These are phyloP conservation scores for Penicillium arizonense DNA, from an alignment of 495 filamentous ascomycete genomes.

Conservation along the genomic window DNA sequence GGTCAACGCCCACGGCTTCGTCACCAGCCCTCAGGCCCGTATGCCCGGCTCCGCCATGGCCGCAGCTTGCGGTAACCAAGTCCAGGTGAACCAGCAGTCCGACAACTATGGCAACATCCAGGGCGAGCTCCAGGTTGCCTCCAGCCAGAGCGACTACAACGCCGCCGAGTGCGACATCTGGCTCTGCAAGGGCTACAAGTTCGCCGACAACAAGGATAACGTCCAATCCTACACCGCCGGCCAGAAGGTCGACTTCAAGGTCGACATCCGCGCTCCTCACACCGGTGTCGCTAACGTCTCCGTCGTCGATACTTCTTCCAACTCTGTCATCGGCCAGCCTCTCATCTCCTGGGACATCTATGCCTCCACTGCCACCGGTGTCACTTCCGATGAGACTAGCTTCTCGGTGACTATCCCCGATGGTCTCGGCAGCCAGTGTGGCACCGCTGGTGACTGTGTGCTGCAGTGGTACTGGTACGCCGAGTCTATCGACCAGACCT, in stretches of 20 bases:
- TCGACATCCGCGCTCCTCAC: conserved; percentile 63
- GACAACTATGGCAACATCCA: conserved; percentile 71
- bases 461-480: conserved; percentile 74
- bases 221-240: conserved; percentile 61
- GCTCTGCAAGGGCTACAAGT: conserved; percentile 73
- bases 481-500: conserved; percentile 63
- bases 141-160: conserved; percentile 56
- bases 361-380: conserved; percentile 44
- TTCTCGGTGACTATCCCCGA: conserved; percentile 67
- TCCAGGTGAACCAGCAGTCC: conserved; percentile 56
- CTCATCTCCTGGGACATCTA: conserved; percentile 59
- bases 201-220: conserved; percentile 65
- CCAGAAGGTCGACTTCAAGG: conserved; percentile 56
- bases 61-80: conserved; percentile 60
- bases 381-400: conserved; percentile 57
- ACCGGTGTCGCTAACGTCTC: conserved; percentile 67
- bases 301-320: conserved; percentile 61
- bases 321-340: conserved; percentile 54
- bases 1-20: conserved; percentile 61
- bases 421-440: conserved; percentile 53
- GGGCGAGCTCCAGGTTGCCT: conserved; percentile 57
- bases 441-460: conserved; percentile 60
- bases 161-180: conserved; percentile 59
- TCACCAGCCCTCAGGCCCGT: conserved; percentile 57
- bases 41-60: conserved; percentile 58